Evolutionary conservation across 176 grass and related monocot genomes (phyloP).

Genomic region (Canna indica): DNA sequence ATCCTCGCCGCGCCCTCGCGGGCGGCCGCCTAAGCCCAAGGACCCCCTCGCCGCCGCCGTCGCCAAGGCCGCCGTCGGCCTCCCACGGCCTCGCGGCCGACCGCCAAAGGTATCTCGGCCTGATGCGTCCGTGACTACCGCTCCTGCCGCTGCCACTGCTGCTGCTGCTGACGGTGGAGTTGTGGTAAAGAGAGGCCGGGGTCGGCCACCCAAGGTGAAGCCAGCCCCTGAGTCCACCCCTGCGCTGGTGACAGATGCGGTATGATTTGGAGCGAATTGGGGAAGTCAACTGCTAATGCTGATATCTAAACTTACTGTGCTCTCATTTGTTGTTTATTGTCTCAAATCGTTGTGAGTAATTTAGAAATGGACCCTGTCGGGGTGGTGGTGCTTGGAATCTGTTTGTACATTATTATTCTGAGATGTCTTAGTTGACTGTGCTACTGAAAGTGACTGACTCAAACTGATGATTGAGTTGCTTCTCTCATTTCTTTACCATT

Average conservation of each 20-base stretch:
- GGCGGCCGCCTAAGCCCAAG: slow-evolving; percentile 9
- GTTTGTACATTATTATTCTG: slow-evolving; percentile 3
- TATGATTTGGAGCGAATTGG: neutral
- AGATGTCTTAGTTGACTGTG: neutral
- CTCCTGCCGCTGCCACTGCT: neutral
- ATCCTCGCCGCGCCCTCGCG: neutral
- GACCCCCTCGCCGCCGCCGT: neutral
- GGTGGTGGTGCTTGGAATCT: slow-evolving; percentile 7
- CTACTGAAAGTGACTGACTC: slow-evolving; percentile 15
- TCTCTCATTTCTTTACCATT: neutral
- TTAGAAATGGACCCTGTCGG: neutral
- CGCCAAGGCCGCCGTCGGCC: neutral
- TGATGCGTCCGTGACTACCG: neutral
- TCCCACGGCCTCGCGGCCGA: slow-evolving; percentile 1
- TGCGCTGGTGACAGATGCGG: neutral
- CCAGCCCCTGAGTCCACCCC: neutral
- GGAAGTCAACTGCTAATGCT: slow-evolving; percentile 8
- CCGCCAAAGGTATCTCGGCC: neutral
- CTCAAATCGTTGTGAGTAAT: neutral
- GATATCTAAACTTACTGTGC: neutral
- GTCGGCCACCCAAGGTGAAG: slow-evolving; percentile 7
- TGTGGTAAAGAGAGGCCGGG: slow-evolving; percentile 6
- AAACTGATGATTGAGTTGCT: neutral
- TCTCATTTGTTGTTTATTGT: neutral
- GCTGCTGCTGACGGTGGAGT: neutral